Evolutionary conservation across 495 filamentous ascomycete genomes (phyloP), one percentile per base, ranked within the genome.

Genomic region (Aspergillus cristatus): DNA sequence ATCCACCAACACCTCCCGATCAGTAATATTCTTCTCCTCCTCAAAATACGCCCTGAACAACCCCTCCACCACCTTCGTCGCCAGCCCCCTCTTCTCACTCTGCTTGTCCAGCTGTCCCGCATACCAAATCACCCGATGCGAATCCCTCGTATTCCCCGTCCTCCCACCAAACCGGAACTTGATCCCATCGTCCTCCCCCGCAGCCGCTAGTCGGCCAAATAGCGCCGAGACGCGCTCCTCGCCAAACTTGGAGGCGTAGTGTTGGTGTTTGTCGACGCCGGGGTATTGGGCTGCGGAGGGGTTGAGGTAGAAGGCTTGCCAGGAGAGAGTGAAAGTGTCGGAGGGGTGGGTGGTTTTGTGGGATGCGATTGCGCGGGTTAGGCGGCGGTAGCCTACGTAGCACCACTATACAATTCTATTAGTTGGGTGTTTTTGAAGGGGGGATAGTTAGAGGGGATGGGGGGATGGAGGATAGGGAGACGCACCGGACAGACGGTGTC

Each of bases 241-340:
- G n/a, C 79, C 79, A 61, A 84, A 84, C 28, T 71, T 76, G 14
- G 31, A 20, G 12, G 48, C 41, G 55, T 77, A 81, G 54, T 65
- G 70, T 18, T 61, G 57, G 3, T 40, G 46, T 47, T 85, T 86
- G 54, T 78, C 68, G 35, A 76, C 42, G 31, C 74, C 68, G 26
- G 65, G 58, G 38, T 47, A 62, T 3, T 64, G 65, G 2, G 83
- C 72, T 0, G 75, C 64, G 28, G 70, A 57, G 0, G 84, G 81
- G 53, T 86, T 81, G 15, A 95, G 75, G 50, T 90, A 87, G 69
- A 79, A 95, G 0, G 87, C 80, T 35, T 72, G 68, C 82, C 82
- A 94, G 38, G 65, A 71, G 1, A 82, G 71, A 13, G 60, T 68
- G 65, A 91, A 90, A 32, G 70, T 83, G 58, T 90, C 83, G 24